Percentiles rank a stretch among this genome's conserved stretches.
These are phyloP conservation scores for Phytophthora megakarya DNA, from an alignment of 352 stramenopile species.

Conservation along the genomic window DNA sequence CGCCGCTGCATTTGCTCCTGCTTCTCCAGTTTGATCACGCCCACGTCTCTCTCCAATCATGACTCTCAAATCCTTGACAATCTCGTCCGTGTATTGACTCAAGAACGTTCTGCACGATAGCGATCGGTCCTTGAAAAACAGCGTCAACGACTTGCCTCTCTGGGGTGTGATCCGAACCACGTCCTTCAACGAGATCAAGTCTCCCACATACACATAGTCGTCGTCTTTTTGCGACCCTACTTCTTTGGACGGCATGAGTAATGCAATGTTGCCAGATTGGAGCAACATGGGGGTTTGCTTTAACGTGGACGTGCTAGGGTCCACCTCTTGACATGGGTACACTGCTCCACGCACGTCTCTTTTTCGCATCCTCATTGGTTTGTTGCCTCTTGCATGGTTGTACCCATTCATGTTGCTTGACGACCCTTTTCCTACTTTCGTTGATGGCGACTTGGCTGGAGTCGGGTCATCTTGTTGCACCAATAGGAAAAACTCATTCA, in stretches of 20 bases:
- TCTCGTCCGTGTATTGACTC: conserved; percentile 71
- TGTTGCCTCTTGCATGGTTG: conserved; percentile 12
- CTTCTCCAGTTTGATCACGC: conserved; percentile 34
- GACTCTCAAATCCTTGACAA: conserved; percentile 61
- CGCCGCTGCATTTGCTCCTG: conserved; percentile 27
- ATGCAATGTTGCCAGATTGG: conserved; percentile 67
- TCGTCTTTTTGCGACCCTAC: conserved; percentile 26
- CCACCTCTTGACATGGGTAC: conserved; percentile 76
- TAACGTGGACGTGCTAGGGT: conserved; percentile 58
- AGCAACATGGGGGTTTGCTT: conserved; percentile 67
- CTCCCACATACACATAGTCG: conserved; percentile 62
- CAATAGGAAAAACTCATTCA: conserved; percentile 66
- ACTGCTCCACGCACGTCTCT: conserved; percentile 69
- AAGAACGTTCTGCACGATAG: conserved; percentile 73
- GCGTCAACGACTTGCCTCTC: conserved; percentile 72
- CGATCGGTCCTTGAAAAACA: conserved; percentile 77
- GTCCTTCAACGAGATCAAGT: conserved; percentile 68
- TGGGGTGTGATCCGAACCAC: conserved; percentile 80
- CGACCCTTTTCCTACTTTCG: neutral
- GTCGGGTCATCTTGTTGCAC: conserved; percentile 62
- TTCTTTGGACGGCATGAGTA: conserved; percentile 44
- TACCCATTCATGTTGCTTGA: conserved; percentile 1
- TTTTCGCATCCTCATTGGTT: conserved; percentile 67
- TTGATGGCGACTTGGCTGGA: conserved; percentile 28
- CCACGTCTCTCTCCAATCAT: conserved; percentile 68